Percentiles rank a stretch among this genome's conserved stretches.
phyloP scores from a whole-genome alignment of 2,329 filamentous ascomycete genomes.

The Aotearoamyces nothofagi region DNA sequence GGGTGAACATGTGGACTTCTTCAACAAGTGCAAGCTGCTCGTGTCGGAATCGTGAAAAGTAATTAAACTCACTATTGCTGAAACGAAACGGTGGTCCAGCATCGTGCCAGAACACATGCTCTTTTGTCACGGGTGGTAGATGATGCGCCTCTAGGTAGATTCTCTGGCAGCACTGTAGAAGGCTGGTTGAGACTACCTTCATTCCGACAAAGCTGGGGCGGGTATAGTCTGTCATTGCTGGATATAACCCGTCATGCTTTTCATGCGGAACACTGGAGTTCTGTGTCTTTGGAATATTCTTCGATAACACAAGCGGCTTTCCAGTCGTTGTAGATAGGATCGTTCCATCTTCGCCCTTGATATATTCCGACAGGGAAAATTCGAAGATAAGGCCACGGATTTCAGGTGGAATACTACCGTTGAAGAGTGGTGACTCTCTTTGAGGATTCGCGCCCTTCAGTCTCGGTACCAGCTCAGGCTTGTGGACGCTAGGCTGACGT shows the following conservation, averaged over 20 bases:
- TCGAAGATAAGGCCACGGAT: slow-evolving; percentile 10
- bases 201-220: slow-evolving; percentile 8
- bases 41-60: slow-evolving; percentile 5
- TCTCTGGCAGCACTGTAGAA: slow-evolving; percentile 11
- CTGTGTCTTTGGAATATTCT: too few species aligned
- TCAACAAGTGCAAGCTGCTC: slow-evolving; percentile 6
- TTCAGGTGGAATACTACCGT: slow-evolving; percentile 11
- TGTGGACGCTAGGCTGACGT: too few species aligned
- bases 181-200: slow-evolving; percentile 5
- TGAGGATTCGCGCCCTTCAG: slow-evolving; percentile 7
- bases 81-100: background rate
- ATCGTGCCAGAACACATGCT: slow-evolving; percentile 10
- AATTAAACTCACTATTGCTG: slow-evolving; percentile 3
- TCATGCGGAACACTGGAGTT: too few species aligned
- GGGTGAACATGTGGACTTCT: slow-evolving; percentile 9
- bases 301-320: background rate
- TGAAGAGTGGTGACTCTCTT: slow-evolving; percentile 8
- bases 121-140: slow-evolving; percentile 7
- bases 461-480: too few species aligned
- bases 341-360: slow-evolving; percentile 2
- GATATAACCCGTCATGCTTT: too few species aligned
- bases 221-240: slow-evolving; percentile 4
- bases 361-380: slow-evolving; percentile 8
- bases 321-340: background rate
- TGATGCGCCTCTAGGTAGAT: slow-evolving; percentile 13